Evolutionary conservation across 2,329 filamentous ascomycete genomes (phyloP).

Genomic region (Aspergillus sp.): DNA sequence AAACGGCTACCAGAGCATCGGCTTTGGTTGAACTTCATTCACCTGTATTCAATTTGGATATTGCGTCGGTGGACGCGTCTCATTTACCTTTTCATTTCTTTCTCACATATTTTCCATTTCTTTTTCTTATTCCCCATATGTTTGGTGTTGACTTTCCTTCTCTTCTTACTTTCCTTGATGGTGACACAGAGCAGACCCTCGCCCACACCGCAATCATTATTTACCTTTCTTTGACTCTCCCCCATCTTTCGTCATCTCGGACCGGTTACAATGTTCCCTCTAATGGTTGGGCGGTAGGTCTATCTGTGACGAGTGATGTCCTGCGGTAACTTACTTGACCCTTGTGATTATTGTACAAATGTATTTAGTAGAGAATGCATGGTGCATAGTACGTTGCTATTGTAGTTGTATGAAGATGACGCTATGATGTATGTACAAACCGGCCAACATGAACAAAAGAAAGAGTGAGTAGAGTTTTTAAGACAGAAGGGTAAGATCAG

Average conservation of each 20-base stretch:
- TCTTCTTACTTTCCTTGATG: conserved; percentile 22
- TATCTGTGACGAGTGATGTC: conserved; percentile 24
- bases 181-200: conserved; percentile 15
- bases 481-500: not conserved
- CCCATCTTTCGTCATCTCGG: conserved; percentile 14
- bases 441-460: not conserved
- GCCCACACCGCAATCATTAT: conserved; percentile 15
- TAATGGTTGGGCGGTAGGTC: conserved; percentile 22
- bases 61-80: conserved; percentile 12
- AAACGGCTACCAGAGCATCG: not conserved
- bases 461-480: not conserved
- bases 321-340: conserved; percentile 13
- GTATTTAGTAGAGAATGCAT: conserved; percentile 11
- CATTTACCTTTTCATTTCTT: conserved; percentile 21
- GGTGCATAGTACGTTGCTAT: no score
- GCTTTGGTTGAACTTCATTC: conserved; percentile 22
- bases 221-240: conserved; percentile 13
- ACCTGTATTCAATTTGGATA: conserved; percentile 20
- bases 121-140: conserved; percentile 36
- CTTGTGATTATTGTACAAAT: conserved; percentile 20
- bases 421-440: conserved; percentile 5
- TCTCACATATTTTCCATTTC: conserved; percentile 18
- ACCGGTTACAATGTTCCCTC: conserved; percentile 10
- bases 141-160: conserved; percentile 18
- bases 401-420: not conserved